Conservation (phyloP, 176 grass and related monocot genomes). For the Saccharum spontaneum region DNA sequence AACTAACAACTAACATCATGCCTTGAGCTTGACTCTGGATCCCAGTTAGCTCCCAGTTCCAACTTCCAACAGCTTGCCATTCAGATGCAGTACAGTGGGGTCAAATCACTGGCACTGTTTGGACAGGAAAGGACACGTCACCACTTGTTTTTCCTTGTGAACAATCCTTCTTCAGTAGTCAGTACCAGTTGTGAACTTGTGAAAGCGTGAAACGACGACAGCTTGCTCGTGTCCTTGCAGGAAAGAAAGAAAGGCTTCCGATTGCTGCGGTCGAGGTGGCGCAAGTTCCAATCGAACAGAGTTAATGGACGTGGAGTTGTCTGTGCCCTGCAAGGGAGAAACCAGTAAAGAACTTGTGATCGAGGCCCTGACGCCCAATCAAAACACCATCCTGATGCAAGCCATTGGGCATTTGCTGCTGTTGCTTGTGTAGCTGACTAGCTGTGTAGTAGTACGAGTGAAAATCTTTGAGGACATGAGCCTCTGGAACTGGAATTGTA, state of each 20-base stretch:
- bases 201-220: neutral
- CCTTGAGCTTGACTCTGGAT: neutral
- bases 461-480: neutral
- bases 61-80: neutral
- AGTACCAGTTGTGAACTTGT: neutral
- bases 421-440: neutral
- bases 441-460: neutral
- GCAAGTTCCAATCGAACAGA: slow-evolving; percentile 38
- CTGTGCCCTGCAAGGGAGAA: slow-evolving; percentile 12
- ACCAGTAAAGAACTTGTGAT: neutral
- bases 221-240: neutral
- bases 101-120: slow-evolving; percentile 46
- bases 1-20: neutral
- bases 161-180: neutral
- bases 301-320: slow-evolving; percentile 27
- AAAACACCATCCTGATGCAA: neutral
- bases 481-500: neutral
- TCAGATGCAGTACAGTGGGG: neutral
- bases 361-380: slow-evolving; percentile 19
- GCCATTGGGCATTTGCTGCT: slow-evolving; percentile 18
- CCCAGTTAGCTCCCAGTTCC: neutral
- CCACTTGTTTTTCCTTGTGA: neutral
- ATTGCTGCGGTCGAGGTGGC: slow-evolving; percentile 29
- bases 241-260: slow-evolving; percentile 15
- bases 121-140: slow-evolving; percentile 21